Conservation (phyloP, 1,284 basidiomycete species). For the Cutaneotrichosporon sp. region DNA sequence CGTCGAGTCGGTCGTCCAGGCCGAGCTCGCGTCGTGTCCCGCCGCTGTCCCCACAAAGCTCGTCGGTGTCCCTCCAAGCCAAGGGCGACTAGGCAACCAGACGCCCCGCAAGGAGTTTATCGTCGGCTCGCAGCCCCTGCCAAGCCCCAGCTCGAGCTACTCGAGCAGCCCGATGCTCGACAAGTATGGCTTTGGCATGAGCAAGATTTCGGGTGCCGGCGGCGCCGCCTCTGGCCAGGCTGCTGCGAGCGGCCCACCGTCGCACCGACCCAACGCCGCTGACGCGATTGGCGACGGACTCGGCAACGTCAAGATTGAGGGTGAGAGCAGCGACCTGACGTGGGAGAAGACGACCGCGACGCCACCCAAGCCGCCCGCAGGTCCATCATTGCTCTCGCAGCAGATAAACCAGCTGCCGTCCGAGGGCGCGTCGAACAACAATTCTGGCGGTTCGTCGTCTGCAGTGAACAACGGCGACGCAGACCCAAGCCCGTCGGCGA, state of each 20-base stretch:
- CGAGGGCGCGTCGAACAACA: background rate
- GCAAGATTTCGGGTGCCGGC: slow-evolving; percentile 51
- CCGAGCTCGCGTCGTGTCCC: slow-evolving; percentile 64
- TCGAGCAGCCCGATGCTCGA: slow-evolving; percentile 76
- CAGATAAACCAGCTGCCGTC: slow-evolving; percentile 54
- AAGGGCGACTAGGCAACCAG: slow-evolving; percentile 93
- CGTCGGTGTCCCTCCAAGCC: slow-evolving; percentile 90
- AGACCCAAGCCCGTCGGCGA: background rate
- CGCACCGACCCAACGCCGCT: slow-evolving; percentile 27
- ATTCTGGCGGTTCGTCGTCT: background rate
- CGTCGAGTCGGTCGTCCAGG: slow-evolving; percentile 86
- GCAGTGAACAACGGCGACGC: background rate
- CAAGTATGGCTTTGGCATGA: slow-evolving; percentile 90
- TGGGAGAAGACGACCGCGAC: slow-evolving; percentile 55
- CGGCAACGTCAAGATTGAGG: slow-evolving; percentile 61
- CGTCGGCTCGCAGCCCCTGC: slow-evolving; percentile 88
- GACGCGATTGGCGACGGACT: slow-evolving; percentile 56
- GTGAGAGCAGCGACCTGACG: slow-evolving; percentile 48
- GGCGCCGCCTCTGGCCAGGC: slow-evolving; percentile 23
- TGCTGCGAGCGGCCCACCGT: slow-evolving; percentile 12
- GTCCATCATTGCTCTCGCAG: slow-evolving; percentile 75
- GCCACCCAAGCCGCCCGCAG: slow-evolving; percentile 46
- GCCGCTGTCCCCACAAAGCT: slow-evolving; percentile 67
- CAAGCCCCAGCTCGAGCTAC: slow-evolving; percentile 66
- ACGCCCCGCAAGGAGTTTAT: slow-evolving; percentile 92